These are phyloP conservation scores for Rhodotorula mucilaginosa DNA, from an alignment of 1,284 basidiomycete species.

Conservation along the genomic window DNA sequence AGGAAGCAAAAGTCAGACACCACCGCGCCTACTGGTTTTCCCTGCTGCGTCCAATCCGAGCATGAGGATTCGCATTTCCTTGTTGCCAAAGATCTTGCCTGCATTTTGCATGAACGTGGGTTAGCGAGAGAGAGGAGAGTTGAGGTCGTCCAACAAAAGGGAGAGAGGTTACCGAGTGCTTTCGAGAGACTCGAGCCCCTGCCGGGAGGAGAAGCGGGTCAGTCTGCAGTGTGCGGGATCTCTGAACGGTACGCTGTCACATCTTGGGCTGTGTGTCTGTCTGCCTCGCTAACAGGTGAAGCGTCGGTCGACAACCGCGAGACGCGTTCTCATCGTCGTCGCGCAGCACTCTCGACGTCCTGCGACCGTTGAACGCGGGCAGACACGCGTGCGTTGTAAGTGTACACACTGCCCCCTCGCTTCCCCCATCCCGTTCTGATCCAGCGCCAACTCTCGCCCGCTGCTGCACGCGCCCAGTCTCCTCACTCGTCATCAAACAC, in stretches of 20 bases:
- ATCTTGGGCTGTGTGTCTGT: not conserved
- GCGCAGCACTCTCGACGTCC: not conserved
- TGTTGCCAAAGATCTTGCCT: conserved; percentile 47
- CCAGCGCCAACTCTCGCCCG: not conserved
- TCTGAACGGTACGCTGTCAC: not conserved
- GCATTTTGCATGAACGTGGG: not conserved
- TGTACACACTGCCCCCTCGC: too few species aligned
- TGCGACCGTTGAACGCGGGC: not conserved
- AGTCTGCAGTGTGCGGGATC: not conserved
- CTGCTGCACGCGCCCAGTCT: not conserved
- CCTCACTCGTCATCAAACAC: not conserved
- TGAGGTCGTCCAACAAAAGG: not conserved
- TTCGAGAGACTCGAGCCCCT: conserved; percentile 35
- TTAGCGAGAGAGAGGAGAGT: not conserved
- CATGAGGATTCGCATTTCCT: conserved; percentile 49
- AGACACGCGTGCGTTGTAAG: too few species aligned
- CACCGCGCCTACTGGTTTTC: conserved; percentile 70
- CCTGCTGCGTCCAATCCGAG: conserved; percentile 60
- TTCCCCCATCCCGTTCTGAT: too few species aligned
- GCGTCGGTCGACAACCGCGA: too few species aligned
- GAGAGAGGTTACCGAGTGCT: conserved; percentile 21
- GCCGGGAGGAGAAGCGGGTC: not conserved
- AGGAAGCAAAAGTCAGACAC: too few species aligned
- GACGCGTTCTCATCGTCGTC: not conserved
- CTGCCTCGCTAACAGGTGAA: too few species aligned